Conservation (phyloP, 495 filamentous ascomycete genomes). For the Elaphomyces granulatus region DNA sequence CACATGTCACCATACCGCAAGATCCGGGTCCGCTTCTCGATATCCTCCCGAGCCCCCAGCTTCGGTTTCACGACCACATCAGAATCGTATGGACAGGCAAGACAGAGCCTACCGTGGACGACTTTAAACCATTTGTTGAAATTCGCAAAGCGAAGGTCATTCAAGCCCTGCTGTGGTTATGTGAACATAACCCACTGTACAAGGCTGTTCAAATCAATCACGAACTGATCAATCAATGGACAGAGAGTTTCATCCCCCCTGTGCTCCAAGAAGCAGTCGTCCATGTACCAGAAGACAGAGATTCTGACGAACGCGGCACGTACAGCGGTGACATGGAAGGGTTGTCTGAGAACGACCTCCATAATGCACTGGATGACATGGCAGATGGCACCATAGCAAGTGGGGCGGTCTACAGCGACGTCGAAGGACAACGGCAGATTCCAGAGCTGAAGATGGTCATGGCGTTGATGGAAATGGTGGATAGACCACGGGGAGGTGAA, state of each 20-base stretch:
- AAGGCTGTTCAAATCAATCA: not conserved
- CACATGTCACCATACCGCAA: conserved; percentile 8
- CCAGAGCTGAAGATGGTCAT: conserved; percentile 5
- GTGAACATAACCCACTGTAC: conserved; percentile 6
- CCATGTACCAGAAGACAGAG: not conserved
- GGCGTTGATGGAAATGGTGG: conserved; percentile 1
- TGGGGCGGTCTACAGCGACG: conserved; percentile 5
- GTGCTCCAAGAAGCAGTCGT: not conserved
- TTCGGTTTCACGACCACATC: conserved; percentile 1
- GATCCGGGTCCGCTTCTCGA: conserved; percentile 8
- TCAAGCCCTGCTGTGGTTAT: conserved; percentile 6
- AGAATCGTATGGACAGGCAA: not conserved
- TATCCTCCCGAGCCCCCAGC: conserved; percentile 3
- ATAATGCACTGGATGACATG: not conserved
- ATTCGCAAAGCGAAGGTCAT: conserved; percentile 6
- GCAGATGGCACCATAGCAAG: not conserved
- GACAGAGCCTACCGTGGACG: not conserved
- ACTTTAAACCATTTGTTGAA: conserved; percentile 2
- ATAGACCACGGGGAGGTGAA: not conserved
- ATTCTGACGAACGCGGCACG: conserved; percentile 1
- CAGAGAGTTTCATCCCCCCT: not conserved
- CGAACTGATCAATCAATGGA: not conserved
- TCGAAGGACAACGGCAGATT: conserved; percentile 9
- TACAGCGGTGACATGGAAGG: conserved; percentile 2
- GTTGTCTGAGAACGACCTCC: conserved; percentile 5